phyloP scores from a whole-genome alignment of 768 basidiomycete species.

The Cystofilobasidium macerans region DNA sequence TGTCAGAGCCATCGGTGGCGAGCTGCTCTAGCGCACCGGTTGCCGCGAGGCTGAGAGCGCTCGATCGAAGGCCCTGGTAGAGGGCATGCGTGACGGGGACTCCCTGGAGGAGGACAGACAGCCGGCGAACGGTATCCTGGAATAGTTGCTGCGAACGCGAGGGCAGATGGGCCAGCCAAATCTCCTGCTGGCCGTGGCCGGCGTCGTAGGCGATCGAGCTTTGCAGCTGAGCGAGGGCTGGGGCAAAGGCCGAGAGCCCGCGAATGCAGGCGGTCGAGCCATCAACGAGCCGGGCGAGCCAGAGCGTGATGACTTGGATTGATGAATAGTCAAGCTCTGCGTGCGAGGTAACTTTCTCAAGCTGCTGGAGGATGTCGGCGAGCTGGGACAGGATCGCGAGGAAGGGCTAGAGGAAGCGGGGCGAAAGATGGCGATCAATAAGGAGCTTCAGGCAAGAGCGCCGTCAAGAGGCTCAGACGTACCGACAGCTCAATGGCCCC shows the following conservation, averaged over 20 bases:
- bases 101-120: constrained; percentile 10
- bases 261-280: constrained; percentile 31
- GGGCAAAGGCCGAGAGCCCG: not conserved
- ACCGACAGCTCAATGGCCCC: constrained; percentile 9
- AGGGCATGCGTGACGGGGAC: constrained; percentile 5
- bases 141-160: constrained; percentile 16
- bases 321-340: constrained; percentile 55
- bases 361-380: constrained; percentile 32
- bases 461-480: not conserved
- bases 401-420: not conserved
- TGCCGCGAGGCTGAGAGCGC: constrained; percentile 18
- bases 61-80: constrained; percentile 16
- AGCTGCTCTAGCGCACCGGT: constrained; percentile 3
- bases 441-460: not conserved
- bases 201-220: constrained; percentile 49
- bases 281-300: constrained; percentile 47
- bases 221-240: constrained; percentile 41
- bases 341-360: constrained; percentile 42
- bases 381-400: constrained; percentile 10
- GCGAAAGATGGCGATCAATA: not conserved
- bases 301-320: constrained; percentile 49
- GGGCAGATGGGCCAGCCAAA: constrained; percentile 50
- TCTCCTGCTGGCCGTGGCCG: constrained; percentile 59
- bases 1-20: not conserved
- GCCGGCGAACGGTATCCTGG: constrained; percentile 11